A percentile compares a stretch with the other conserved stretches of the same genome.
Conservation (phyloP, 345 rosid species). For the Turritis glabra region DNA sequence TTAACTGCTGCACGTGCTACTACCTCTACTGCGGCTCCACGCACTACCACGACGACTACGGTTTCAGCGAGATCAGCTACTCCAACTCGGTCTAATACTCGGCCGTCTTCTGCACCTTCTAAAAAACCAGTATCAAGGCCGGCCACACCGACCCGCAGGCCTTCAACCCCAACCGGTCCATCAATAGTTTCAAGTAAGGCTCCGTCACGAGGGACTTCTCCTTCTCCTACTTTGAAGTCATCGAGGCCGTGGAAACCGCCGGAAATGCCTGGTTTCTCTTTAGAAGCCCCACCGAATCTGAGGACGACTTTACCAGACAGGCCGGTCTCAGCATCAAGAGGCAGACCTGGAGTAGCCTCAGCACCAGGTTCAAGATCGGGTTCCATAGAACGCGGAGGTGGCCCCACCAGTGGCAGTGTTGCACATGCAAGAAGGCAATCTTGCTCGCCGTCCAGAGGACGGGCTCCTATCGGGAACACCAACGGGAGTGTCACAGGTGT, state of each 20-base stretch:
- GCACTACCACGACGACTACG: slow-evolving; percentile 23
- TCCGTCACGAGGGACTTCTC: slow-evolving; percentile 65
- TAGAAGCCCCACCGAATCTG: slow-evolving; percentile 64
- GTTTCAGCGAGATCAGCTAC: slow-evolving; percentile 41
- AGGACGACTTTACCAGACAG: slow-evolving; percentile 64
- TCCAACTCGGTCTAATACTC: slow-evolving; percentile 34
- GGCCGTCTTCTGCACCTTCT: slow-evolving; percentile 34
- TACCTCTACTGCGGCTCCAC: slow-evolving; percentile 5
- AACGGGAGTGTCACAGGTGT: slow-evolving; percentile 42
- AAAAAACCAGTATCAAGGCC: slow-evolving; percentile 33
- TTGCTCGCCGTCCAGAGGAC: slow-evolving; percentile 57
- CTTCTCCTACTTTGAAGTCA: slow-evolving; percentile 46
- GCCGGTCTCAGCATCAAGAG: slow-evolving; percentile 69
- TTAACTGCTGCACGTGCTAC: slow-evolving; percentile 47
- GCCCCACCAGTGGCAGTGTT: slow-evolving; percentile 28
- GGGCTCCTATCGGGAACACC: slow-evolving; percentile 46
- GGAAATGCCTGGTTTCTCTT: slow-evolving; percentile 60
- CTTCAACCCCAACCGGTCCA: slow-evolving; percentile 41
- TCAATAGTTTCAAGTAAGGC: slow-evolving; percentile 42
- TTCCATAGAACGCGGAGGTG: slow-evolving; percentile 56
- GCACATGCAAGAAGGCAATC: slow-evolving; percentile 45
- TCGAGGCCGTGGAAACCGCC: slow-evolving; percentile 50
- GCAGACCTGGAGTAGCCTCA: slow-evolving; percentile 60
- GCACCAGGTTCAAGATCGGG: slow-evolving; percentile 47
- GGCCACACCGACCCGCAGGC: slow-evolving; percentile 38